Percentiles rank a stretch among this genome's conserved stretches.
Evolutionary conservation across 2,329 filamentous ascomycete species (phyloP).

Genomic region (Botryotinia narcissicola): DNA sequence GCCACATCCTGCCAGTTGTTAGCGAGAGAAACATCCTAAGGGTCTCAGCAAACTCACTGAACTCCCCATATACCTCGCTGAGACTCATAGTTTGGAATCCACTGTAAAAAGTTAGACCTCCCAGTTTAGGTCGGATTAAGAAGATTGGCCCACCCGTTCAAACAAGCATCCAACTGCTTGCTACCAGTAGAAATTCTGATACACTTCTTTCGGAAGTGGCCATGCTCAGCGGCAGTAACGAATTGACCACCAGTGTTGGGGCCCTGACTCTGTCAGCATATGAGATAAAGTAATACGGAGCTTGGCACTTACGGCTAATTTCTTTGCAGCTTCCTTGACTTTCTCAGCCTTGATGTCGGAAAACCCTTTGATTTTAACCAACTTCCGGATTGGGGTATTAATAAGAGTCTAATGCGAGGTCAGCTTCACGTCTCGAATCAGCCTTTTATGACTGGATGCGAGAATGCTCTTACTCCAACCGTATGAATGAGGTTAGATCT

Average conservation of each 20-base stretch:
- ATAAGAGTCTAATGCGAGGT: slow-evolving; percentile 51
- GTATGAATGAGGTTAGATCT: slow-evolving; percentile 63
- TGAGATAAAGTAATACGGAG: not conserved
- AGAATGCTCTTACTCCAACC: slow-evolving; percentile 50
- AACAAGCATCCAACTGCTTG: slow-evolving; percentile 63
- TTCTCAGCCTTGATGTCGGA: slow-evolving; percentile 70
- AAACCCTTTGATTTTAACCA: slow-evolving; percentile 67
- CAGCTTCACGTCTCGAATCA: not conserved
- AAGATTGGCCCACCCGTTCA: slow-evolving; percentile 52
- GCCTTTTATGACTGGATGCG: not conserved
- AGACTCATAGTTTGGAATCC: slow-evolving; percentile 71
- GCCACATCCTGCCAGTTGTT: slow-evolving; percentile 49
- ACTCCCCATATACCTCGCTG: slow-evolving; percentile 62
- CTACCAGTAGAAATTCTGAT: slow-evolving; percentile 67
- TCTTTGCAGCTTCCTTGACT: slow-evolving; percentile 62
- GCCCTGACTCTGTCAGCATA: slow-evolving; percentile 45
- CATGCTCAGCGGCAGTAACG: slow-evolving; percentile 63
- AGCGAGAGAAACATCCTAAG: not conserved
- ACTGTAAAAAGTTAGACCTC: slow-evolving; percentile 39
- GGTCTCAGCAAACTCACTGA: slow-evolving; percentile 41
- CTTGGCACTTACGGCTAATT: slow-evolving; percentile 35
- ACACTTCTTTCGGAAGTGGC: slow-evolving; percentile 60
- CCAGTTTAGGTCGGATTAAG: not conserved
- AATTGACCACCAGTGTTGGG: slow-evolving; percentile 52
- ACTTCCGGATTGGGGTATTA: slow-evolving; percentile 55